Base-by-base conservation (phyloP, 306 rosid species). In the Medicago lupulina region DNA sequence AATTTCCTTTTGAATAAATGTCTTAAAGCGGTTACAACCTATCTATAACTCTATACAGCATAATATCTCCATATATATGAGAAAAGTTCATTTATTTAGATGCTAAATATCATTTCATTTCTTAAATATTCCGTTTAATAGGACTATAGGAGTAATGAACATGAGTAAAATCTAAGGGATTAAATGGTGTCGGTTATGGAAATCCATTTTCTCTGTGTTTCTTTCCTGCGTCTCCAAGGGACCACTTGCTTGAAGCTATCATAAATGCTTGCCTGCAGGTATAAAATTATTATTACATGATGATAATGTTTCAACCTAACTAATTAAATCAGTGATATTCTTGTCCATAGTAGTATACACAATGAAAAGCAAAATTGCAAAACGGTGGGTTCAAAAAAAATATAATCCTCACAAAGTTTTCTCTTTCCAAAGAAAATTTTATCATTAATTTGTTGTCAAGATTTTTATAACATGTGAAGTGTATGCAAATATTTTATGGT, bases 171-270 rank as follows among this genome's bases (percentile, higher is more conserved):
- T 55, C 14, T 36, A 41, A 8, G 57, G 69, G 25, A 44, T 67
- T 67, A 79, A 46, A 63, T 73, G 6, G 59, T 59, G 41, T 64
- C 61, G 9, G 69, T 41, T 65, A 72, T 73, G 36, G 76, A 78
- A 34, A 28, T 57, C 77, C 76, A 68, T 80, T 70, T 84, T 64
- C 65, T 75, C 19, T 82, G 78, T 8, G 81, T 76, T 70, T 85
- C 87, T 75, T 83, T 84, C 81, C 69, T 88, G 78, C 96, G 85
- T 74, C 85, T 89, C 97, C 99, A 87, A 47, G 92, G 91, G 81
- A 92, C 91, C 89, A 78, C 86, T 68, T 89, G 99, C 90, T 95
- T 95, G 28, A 95, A 77, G 79, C 92, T 82, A 46, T 89, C 90
- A 84, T 75, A 95, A 73, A 95, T 80, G 82, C 74, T 87, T 71